phyloP scores from a whole-genome alignment of 768 basidiomycete genomes.

The Trametes maxima region DNA sequence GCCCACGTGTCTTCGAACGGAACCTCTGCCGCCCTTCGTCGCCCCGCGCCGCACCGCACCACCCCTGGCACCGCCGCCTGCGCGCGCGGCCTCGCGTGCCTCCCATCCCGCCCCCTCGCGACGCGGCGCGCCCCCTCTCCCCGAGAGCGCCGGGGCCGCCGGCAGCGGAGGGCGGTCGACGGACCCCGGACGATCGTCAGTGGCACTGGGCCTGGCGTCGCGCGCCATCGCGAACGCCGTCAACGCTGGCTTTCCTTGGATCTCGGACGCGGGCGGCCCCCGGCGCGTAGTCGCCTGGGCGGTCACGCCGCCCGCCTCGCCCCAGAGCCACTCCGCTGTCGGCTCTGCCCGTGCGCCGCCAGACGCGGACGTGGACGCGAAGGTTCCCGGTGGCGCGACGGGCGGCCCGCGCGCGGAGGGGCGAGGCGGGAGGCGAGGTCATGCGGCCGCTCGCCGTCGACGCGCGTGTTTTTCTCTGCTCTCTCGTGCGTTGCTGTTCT shows the following conservation, averaged over 20 bases:
- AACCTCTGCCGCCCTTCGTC: conserved; percentile 5
- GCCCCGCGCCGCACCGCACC: not conserved
- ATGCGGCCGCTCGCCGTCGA: not conserved
- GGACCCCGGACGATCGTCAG: no score
- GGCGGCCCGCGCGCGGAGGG: conserved; percentile 2
- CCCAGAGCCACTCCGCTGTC: no score
- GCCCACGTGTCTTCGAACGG: conserved; percentile 31
- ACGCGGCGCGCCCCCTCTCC: not conserved
- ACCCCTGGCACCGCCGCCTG: not conserved
- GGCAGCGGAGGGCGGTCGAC: no score
- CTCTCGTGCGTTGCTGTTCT: not conserved
- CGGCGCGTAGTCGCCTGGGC: no score
- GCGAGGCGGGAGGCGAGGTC: not conserved
- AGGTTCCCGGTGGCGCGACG: conserved; percentile 6
- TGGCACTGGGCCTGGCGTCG: no score
- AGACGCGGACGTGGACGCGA: not conserved
- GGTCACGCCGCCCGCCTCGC: no score
- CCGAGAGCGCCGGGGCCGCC: not conserved
- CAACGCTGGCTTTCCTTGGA: no score
- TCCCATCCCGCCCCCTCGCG: not conserved
- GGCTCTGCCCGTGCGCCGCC: no score
- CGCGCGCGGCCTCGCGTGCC: not conserved
- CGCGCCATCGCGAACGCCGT: no score
- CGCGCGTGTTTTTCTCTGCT: conserved; percentile 2
- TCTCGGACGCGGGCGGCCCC: no score